Evolutionary conservation across 2,329 filamentous ascomycete species (phyloP), one percentile per base, ranked within the genome.

Genomic region (Didymosphaeria variabile): DNA sequence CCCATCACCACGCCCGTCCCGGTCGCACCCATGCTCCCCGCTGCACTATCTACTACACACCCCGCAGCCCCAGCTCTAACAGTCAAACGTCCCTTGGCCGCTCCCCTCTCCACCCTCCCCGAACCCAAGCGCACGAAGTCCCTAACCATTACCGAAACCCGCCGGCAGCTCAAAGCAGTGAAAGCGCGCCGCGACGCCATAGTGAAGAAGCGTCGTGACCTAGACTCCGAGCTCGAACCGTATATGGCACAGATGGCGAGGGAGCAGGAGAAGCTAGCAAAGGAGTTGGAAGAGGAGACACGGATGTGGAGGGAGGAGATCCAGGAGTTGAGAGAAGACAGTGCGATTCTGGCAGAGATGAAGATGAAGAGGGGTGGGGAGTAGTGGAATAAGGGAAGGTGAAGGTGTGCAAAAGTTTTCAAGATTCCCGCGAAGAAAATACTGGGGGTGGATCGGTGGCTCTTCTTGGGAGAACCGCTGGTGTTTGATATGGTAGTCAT

Each of bases 171-270:
- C 4, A 52, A 67, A 2, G 53, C 49, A 1, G 29, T 63, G n/a
- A 62, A 64, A 29, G 60, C 62, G 45, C 66, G 62, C 49, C 70
- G 68, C 38, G 17, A 42, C 3, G 59, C 64, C 34, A 58, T 59
- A 0, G 68, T 66, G 0, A 59, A 61, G 53, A 68, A 71, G 57
- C 68, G 71, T 21, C 55, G 57, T 4, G 59, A 61, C 2, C 36
- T 71, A 2, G 65, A 67, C 8, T 38, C 60, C 17, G 40, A 68
- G 46, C 58, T 74, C 45, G 61, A 52, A 0, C 64, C 65, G 0
- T 68, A 69, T 59, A 65, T 67, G 54, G 51, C 66, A 40, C 57
- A 63, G 9, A 68, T 72, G 57, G 55, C 59, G 1, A 68, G 67
- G 38, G 67, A 74, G 61, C 47, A 73, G 15, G 68, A 72, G 13